Evolutionary conservation across 352 stramenopile species (phyloP), one percentile per base, ranked within the genome.

Genomic region (Phytophthora cryptogea): DNA sequence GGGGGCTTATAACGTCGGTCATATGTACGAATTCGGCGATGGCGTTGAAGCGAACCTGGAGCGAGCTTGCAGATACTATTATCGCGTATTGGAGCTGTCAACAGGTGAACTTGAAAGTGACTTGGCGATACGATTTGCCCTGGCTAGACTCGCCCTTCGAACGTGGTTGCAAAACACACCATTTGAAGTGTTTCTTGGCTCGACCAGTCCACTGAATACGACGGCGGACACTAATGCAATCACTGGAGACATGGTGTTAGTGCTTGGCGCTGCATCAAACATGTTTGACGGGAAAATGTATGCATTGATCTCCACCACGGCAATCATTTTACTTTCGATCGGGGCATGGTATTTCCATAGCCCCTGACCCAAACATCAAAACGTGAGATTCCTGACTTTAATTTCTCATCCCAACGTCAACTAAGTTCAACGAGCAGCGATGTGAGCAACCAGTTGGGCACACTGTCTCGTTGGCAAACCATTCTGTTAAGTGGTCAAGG

Each of bases 371-470:
- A 20, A 52, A 5, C 32, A 43, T 43, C 17, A 23, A 36, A 30
- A 20, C 39, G 26, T 46, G 28, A 33, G 30, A 49, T 36, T 17
- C 16, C n/a, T 28, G 28, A 33, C 32, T 7, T 64, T 51, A 61
- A 10, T 51, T 47, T 31, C 9, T 44, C 33, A 56, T 63, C 1
- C 45, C 47, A 41, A 45, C 20, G 8, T 63, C 32, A 16, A 80
- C 63, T 14, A 86, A 33, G n/a, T 66, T 80, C 33, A 88, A 58
- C 9, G 79, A 83, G 51, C 79, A 89, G 10, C 67, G 73, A 57
- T 94, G 83, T 0, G 80, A 88, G 56, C 86, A 95, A 0, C 85
- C 86, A 23, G 86, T 90, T 23, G 86, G 86, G 39, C 86, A 95
- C 27, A 85, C 67, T 26, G 76, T 74, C 39, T 91, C 78, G 23